Evolutionary conservation across 2,329 filamentous ascomycete genomes (phyloP).

Genomic region (Pestalotiopsis sp.): DNA sequence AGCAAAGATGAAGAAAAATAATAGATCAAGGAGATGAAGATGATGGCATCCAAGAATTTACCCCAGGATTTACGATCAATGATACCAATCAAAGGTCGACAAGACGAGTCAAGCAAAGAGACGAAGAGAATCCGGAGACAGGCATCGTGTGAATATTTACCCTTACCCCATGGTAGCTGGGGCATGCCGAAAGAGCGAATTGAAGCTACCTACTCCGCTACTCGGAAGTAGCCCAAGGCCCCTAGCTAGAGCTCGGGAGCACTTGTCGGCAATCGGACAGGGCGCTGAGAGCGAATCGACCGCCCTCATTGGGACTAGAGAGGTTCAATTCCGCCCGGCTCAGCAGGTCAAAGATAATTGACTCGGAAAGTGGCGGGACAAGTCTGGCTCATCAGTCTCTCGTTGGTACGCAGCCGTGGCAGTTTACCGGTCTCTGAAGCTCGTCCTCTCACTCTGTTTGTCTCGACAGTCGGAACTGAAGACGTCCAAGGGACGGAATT

Average conservation of each 20-base stretch:
- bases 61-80: not conserved
- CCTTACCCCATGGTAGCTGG: conserved; percentile 10
- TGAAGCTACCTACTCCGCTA: conserved; percentile 18
- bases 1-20: not conserved
- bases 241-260: conserved; percentile 18
- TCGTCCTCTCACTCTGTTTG: too few relatives aligned
- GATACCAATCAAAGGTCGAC: not conserved
- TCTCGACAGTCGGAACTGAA: too few relatives aligned
- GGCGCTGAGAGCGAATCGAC: not conserved
- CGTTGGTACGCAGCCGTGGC: not conserved
- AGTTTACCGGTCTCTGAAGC: not conserved
- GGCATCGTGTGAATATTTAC: conserved; percentile 12
- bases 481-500: too few relatives aligned
- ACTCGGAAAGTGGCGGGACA: conserved; percentile 26
- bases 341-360: not conserved
- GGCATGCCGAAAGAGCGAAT: not conserved
- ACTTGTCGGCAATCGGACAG: conserved; percentile 27
- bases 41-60: not conserved
- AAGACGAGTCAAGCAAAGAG: not conserved
- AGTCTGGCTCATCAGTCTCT: not conserved
- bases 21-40: not conserved
- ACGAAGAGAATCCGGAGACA: not conserved
- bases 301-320: conserved; percentile 1
- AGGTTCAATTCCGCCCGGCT: conserved; percentile 4
- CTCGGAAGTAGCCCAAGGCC: conserved; percentile 14